Base-by-base conservation (phyloP, 768 basidiomycete species). In the Holtermannia corniformis region DNA sequence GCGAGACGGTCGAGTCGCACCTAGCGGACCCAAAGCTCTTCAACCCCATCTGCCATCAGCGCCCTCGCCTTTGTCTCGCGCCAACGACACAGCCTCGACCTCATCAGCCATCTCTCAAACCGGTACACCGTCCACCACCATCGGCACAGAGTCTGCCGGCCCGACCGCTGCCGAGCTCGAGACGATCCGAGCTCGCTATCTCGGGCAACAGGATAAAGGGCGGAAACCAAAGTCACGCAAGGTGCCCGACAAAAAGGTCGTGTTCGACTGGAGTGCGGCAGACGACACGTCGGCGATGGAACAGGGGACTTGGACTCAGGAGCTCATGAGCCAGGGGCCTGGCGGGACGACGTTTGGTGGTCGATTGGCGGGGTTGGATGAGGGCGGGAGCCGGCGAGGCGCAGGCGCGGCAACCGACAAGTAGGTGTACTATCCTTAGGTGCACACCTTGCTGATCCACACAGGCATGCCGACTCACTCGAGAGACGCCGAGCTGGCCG, bases 261-360 rank as follows among this genome's bases (percentile, higher is more conserved):
- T 93, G n/a, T 99, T 99, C 66, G 95, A 97, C 71, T 99, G 95
- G 95, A 91, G 93, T 66, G 83, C 83, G 46, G 86, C 85, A 70
- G 95, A 99, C 64, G 95, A 99, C 71, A 99, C 95, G 13, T 84
- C 86, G 64, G 76, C 67, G 5, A 37, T 44, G 16, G 72, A 73
- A 43, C 65, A 65, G 41, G 70, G 57, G 21, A 57, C 49, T 3
- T 64, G 64, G 64, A 52, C 49, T n/a, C 51, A 46, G 4, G 54
- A 61, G 11, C 42, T 64, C 25, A 61, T 58, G 14, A 51, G 46
- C 5, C 52, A 52, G 5, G 63, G 58, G 25, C 58, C 63, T 4
- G 65, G 61, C 2, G 71, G 69, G 2, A 59, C 61, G 10, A 72
- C 65, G 60, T 60, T 72, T 44, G 72, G 72, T 1, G 72, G 72